phyloP scores from a whole-genome alignment of 73 alveolate species.

The Paramecium octaurelia region DNA sequence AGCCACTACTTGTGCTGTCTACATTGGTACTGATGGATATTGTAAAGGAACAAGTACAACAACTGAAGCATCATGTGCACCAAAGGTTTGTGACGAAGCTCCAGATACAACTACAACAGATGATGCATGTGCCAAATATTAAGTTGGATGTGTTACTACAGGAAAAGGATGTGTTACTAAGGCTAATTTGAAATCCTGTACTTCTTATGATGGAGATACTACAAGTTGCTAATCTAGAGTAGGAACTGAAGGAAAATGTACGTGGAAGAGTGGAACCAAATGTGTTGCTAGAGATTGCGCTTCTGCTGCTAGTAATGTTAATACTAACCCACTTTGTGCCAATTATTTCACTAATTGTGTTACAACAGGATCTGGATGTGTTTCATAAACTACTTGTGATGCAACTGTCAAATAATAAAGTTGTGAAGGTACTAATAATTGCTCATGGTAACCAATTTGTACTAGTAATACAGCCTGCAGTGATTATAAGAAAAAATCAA shows the following conservation, averaged over 20 bases:
- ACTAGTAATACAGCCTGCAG: neutral
- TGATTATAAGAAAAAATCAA: neutral
- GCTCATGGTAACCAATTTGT: constrained; percentile 18
- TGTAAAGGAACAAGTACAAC: neutral
- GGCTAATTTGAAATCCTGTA: neutral
- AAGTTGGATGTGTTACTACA: neutral
- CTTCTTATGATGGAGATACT: neutral
- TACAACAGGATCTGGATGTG: constrained; percentile 12
- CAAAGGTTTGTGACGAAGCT: neutral
- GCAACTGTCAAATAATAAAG: neutral
- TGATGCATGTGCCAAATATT: neutral
- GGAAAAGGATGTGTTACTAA: neutral
- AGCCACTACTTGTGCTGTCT: neutral
- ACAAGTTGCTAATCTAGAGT: neutral
- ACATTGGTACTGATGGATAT: neutral
- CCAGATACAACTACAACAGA: neutral
- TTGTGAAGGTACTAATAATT: neutral
- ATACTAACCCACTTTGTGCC: neutral
- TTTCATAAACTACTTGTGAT: neutral
- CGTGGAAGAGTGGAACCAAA: neutral
- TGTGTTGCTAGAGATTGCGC: neutral
- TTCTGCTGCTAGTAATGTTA: neutral
- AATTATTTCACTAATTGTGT: neutral
- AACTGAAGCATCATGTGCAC: neutral
- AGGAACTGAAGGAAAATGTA: neutral